phyloP scores from a whole-genome alignment of 495 filamentous ascomycete species.

The Annulohypoxylon stygium region DNA sequence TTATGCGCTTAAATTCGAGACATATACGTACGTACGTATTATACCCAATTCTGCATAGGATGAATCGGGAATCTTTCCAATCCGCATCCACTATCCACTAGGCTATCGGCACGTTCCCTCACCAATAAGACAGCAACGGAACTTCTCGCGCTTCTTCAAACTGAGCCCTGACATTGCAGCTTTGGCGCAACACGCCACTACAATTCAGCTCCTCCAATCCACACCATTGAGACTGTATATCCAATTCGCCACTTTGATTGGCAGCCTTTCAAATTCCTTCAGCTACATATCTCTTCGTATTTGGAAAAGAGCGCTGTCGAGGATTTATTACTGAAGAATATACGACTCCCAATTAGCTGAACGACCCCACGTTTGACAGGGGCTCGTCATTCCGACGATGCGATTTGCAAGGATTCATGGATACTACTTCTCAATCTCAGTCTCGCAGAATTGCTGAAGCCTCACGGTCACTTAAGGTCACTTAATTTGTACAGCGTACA shows the following conservation, averaged over 20 bases:
- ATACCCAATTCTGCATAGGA: slow-evolving; percentile 17
- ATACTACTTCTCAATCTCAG: neutral
- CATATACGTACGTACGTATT: neutral
- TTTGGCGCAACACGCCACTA: slow-evolving; percentile 37
- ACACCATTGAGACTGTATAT: slow-evolving; percentile 28
- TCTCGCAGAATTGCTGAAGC: neutral
- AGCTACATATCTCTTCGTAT: slow-evolving; percentile 39
- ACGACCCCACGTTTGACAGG: slow-evolving; percentile 33
- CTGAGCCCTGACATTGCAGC: slow-evolving; percentile 28
- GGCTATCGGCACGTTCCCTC: slow-evolving; percentile 24
- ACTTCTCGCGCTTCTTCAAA: slow-evolving; percentile 31
- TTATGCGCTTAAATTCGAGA: slow-evolving; percentile 15
- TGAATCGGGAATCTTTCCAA: slow-evolving; percentile 27
- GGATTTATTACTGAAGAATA: slow-evolving; percentile 28
- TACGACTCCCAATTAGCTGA: slow-evolving; percentile 25
- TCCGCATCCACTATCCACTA: neutral
- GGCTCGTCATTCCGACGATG: slow-evolving; percentile 14
- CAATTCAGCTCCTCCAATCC: slow-evolving; percentile 43
- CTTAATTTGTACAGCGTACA: slow-evolving; percentile 13
- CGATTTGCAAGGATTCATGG: neutral
- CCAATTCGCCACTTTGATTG: slow-evolving; percentile 40
- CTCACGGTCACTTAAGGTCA: slow-evolving; percentile 11
- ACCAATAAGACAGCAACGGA: slow-evolving; percentile 16
- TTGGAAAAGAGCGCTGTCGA: slow-evolving; percentile 20
- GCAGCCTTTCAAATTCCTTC: slow-evolving; percentile 41